A percentile compares a stretch with the other conserved stretches of the same genome.
Conservation (phyloP, 2,329 filamentous ascomycete species). For the Hymenoscyphus fructigenus region DNA sequence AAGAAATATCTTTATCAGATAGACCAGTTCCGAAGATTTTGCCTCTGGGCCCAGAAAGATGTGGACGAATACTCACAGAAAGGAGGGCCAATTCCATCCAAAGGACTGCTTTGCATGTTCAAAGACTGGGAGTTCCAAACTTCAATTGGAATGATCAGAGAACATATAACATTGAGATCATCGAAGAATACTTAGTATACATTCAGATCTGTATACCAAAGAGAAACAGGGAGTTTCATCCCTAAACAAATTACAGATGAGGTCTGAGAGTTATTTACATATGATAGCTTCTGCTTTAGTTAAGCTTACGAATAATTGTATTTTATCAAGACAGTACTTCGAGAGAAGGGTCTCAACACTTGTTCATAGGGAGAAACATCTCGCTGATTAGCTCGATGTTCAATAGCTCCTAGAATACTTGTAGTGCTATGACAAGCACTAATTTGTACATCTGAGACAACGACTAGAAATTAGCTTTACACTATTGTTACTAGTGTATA, state of each 20-base stretch:
- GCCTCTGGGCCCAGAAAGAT: neutral
- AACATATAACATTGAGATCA: neutral
- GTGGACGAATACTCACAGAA: neutral
- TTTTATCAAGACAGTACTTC: neutral
- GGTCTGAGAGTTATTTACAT: neutral
- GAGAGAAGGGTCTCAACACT: neutral
- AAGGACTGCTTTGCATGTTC: neutral
- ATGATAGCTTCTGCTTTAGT: neutral
- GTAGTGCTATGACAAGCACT: too few species aligned
- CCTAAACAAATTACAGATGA: neutral
- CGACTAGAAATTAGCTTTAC: neutral
- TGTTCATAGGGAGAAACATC: neutral
- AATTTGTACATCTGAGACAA: neutral
- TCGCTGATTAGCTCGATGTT: too few species aligned
- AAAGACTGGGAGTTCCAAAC: neutral
- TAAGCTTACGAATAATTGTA: neutral
- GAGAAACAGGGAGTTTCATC: neutral
- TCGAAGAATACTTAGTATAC: neutral
- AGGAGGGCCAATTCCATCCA: neutral
- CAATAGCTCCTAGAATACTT: too few species aligned
- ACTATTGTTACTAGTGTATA: neutral
- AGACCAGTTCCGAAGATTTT: neutral
- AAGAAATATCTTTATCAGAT: neutral
- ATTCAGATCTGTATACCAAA: neutral
- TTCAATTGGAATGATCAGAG: neutral